Base-by-base conservation (phyloP, 2,329 filamentous ascomycete genomes). In the Fusarium miscanthi region DNA sequence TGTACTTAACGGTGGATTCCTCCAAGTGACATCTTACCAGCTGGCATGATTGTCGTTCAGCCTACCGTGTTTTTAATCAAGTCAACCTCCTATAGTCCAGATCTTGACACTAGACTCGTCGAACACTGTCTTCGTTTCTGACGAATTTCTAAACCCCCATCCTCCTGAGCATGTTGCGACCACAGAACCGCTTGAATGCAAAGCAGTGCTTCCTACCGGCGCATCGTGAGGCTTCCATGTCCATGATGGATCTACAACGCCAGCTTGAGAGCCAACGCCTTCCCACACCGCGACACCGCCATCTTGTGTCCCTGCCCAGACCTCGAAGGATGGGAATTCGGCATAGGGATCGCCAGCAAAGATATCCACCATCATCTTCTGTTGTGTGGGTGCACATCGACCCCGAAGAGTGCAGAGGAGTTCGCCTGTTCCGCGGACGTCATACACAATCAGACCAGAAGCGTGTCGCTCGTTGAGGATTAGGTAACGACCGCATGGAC, bases 401-500 rank as follows among this genome's bases (percentile, higher is more conserved):
- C 87, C 88, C 1, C 81, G 78, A 16, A 91, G 80, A 58, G 85
- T 84, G n/a, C 84, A 84, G 6, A 92, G 82, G n/a, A 91, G 82
- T 71, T 84, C 84, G 13, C 88, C 87, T 6, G 87, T 86, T 12
- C 87, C 88, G 23, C 90, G 86, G 38, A 92, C 85, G 75, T 92
- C 90, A 79, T 91, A 92, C 6, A 92, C 85, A 31, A 91, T 80
- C 41, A 91, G 76, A 6, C 88, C 87, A 10, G 76, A 78, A 1
- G 88, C 85, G 71, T 85, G 85, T 9, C 90, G 85, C 81, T 92
- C 90, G 73, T 88, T 89, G 51, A 91, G 82, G n/a, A 89, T 80
- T 25, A 92, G 82, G 76, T 92, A 92, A 42, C 88, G 83, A 11
- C 89, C 90, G 70, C 89, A 91, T 1, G 86, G 85, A 69, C 89